Evolutionary conservation across 371 early-diverging fungal species (phyloP).

Genomic region (Blakeslea trispora): DNA sequence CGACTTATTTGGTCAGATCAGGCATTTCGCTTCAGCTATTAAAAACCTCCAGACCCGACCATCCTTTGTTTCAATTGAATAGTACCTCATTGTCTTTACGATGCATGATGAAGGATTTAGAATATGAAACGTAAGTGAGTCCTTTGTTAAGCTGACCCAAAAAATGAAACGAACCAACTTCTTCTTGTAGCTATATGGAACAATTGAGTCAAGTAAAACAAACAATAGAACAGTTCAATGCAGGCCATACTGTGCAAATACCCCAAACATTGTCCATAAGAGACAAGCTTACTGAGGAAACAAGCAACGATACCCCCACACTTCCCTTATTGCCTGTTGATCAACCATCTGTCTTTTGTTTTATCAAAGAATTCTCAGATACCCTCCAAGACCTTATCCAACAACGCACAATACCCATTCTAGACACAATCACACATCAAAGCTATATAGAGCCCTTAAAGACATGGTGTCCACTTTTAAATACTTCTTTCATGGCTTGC

Average conservation of each 20-base stretch:
- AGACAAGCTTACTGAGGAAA: conserved; percentile 2
- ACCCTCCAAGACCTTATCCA: conserved; percentile 11
- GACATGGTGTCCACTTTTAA: conserved; percentile 45
- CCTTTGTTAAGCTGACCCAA: too few relatives aligned
- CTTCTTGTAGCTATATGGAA: too few relatives aligned
- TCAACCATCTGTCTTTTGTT: too few relatives aligned
- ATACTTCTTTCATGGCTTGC: conserved; percentile 49
- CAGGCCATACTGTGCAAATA: not conserved
- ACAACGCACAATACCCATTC: conserved; percentile 31
- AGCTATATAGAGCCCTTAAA: conserved; percentile 39
- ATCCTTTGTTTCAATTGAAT: conserved; percentile 21
- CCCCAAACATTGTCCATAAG: not conserved
- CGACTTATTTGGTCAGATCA: conserved; percentile 27
- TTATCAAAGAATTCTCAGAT: conserved; percentile 7
- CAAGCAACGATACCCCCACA: not conserved
- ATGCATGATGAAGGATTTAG: not conserved
- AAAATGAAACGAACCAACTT: too few relatives aligned
- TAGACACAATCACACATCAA: conserved; percentile 33
- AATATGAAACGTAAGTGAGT: not conserved
- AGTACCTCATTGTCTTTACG: not conserved
- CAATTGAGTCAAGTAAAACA: not conserved
- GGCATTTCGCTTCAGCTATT: conserved; percentile 30
- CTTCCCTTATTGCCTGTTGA: not conserved
- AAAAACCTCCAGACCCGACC: conserved; percentile 22
- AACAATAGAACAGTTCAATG: not conserved